Base-by-base conservation (phyloP, 2,329 filamentous ascomycete genomes). In the Pestalotiopsis sp. region DNA sequence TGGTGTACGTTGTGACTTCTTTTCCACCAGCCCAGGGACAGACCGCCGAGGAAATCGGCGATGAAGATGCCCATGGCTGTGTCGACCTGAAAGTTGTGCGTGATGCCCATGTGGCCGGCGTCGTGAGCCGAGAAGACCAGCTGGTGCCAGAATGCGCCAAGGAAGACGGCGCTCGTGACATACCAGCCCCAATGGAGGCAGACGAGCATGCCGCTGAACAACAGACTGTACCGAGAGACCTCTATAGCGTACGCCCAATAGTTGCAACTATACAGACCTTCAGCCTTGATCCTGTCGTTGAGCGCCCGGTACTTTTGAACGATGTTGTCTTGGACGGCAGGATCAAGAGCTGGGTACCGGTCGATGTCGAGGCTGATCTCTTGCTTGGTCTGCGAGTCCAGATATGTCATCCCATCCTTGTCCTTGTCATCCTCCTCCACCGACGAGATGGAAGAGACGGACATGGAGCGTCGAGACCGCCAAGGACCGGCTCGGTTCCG, bases 11-110 rank as follows among this genome's bases (percentile, higher is more conserved):
- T 98, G 81, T 98, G 95, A 78, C 91, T 98, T 70, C 90, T 88
- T 81, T 98, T 98, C 95, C 96, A 99, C 96, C 96, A 99, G 59
- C 95, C 93, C 66, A 97, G 82, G 31, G 94, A 97, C 41, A 99
- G 82, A 0, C 96, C 96, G 49, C 96, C 96, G 23, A 96, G 83
- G 74, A 92, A 98, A 78, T 97, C 92, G 66, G 95, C 94, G 75
- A 98, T 92, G 72, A 97, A 82, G 76, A 98, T 97, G 63, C 94
- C 95, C 71, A 99, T 93, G 63, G 92, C 85, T 1, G 92, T 92
- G 79, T 99, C 96, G 49, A 90, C 81, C 64, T 92, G 90, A 78
- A 95, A 98, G 77, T 91, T 86, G 80, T 98, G 95, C 2, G 96
- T 99, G 74, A 99, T 97, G 72, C 93, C 96, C 92, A 98, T 97